phyloP scores from a whole-genome alignment of 2,329 filamentous ascomycete genomes.

The Sporothrix mexicana region DNA sequence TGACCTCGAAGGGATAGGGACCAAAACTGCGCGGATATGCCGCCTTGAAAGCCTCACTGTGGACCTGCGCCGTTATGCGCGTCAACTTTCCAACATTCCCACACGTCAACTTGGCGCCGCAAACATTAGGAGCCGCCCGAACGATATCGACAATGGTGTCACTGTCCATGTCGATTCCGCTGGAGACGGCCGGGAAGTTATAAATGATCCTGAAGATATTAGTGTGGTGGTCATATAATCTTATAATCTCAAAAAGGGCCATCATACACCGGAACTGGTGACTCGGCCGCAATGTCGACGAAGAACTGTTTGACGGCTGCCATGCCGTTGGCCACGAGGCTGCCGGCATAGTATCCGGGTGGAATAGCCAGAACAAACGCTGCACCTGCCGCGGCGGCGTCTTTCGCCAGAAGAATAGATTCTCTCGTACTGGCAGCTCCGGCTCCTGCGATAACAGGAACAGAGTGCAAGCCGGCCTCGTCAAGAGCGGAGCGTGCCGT shows the following conservation, averaged over 20 bases:
- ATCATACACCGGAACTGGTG: slow-evolving; percentile 39
- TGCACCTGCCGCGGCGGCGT: slow-evolving; percentile 48
- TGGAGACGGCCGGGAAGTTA: slow-evolving; percentile 39
- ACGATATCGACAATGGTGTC: slow-evolving; percentile 39
- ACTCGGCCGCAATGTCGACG: slow-evolving; percentile 38
- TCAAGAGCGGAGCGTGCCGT: slow-evolving; percentile 25
- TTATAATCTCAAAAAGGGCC: background rate
- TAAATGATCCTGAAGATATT: slow-evolving; percentile 37
- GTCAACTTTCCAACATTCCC: slow-evolving; percentile 39
- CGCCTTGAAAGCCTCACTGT: slow-evolving; percentile 14
- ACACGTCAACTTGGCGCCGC: slow-evolving; percentile 39
- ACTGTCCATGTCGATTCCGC: slow-evolving; percentile 40
- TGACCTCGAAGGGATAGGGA: slow-evolving; percentile 36
- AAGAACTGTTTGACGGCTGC: slow-evolving; percentile 39
- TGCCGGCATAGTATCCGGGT: slow-evolving; percentile 50
- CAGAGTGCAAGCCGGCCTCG: slow-evolving; percentile 42
- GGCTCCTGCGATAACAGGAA: slow-evolving; percentile 54
- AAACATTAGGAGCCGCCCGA: slow-evolving; percentile 38
- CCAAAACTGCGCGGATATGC: slow-evolving; percentile 32
- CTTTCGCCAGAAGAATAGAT: slow-evolving; percentile 46
- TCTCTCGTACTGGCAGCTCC: slow-evolving; percentile 48
- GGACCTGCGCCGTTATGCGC: slow-evolving; percentile 37
- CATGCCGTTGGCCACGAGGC: slow-evolving; percentile 41
- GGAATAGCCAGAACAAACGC: slow-evolving; percentile 48
- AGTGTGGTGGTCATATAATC: background rate